Conservation (phyloP, 208 protist genomes). For the Acanthamoeba triangularis region DNA sequence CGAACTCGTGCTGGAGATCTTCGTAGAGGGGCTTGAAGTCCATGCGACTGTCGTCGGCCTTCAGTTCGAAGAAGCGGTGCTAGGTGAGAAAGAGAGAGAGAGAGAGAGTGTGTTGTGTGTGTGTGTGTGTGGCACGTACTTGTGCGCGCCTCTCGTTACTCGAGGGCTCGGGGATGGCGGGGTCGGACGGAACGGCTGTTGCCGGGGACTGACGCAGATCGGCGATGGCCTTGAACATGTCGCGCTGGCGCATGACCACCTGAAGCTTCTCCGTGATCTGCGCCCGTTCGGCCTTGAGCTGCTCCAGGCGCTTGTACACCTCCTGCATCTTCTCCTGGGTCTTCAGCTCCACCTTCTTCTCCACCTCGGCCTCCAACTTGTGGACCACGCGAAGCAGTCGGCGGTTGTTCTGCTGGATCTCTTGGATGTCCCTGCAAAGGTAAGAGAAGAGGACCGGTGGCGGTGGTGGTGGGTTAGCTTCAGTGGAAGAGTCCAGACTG, state of each 20-base stretch:
- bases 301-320: constrained; percentile 12
- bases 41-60: background rate
- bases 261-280: constrained; percentile 53
- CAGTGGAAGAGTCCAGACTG: background rate
- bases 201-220: background rate
- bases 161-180: background rate
- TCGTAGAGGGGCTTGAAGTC: constrained; percentile 18
- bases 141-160: background rate
- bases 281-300: background rate
- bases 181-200: background rate
- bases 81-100: background rate
- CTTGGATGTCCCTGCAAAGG: constrained; percentile 35
- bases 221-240: constrained; percentile 50
- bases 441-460: no score
- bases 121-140: background rate
- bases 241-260: constrained; percentile 36
- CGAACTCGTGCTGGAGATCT: constrained; percentile 50
- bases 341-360: constrained; percentile 12
- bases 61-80: no score
- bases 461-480: background rate
- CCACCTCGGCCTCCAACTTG: background rate
- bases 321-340: constrained; percentile 54
- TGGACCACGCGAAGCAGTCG: background rate
- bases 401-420: constrained; percentile 40
- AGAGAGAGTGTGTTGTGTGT: no score